phyloP scores from a whole-genome alignment of 352 stramenopile species.

The Phytopythium oedochilum region DNA sequence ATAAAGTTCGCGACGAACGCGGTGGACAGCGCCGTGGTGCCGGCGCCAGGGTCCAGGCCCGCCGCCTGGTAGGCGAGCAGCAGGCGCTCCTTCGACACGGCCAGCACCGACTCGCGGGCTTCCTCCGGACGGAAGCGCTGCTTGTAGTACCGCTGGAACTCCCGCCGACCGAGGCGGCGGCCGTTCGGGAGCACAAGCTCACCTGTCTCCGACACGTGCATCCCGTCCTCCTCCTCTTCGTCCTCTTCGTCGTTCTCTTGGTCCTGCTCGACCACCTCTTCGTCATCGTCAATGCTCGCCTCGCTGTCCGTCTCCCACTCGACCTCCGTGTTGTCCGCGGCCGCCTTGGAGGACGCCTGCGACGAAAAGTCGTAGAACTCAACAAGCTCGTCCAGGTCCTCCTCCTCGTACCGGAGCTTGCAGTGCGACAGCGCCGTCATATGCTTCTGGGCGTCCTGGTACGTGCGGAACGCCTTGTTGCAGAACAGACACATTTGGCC shows the following conservation, averaged over 20 bases:
- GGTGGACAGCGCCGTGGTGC: conserved; percentile 66
- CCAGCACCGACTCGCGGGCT: conserved; percentile 63
- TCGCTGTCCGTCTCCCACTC: conserved; percentile 83
- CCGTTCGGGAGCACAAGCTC: conserved; percentile 87
- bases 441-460: conserved; percentile 92
- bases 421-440: conserved; percentile 92
- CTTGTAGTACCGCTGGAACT: conserved; percentile 89
- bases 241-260: conserved; percentile 37
- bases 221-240: conserved; percentile 36
- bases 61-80: conserved; percentile 71
- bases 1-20: conserved; percentile 81
- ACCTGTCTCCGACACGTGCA: conserved; percentile 85
- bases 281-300: conserved; percentile 66
- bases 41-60: conserved; percentile 49
- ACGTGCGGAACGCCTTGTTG: conserved; percentile 89
- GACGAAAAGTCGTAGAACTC: conserved; percentile 91
- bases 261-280: conserved; percentile 68
- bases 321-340: conserved; percentile 24
- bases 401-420: conserved; percentile 89
- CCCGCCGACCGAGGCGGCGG: conserved; percentile 80
- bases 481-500: conserved; percentile 95
- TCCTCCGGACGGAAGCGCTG: conserved; percentile 85
- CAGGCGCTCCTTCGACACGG: conserved; percentile 73
- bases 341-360: conserved; percentile 42
- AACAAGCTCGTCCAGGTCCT: conserved; percentile 86